Evolutionary conservation across 306 rosid species (phyloP), one percentile per base, ranked within the genome.

Genomic region (Alnus rubra): DNA sequence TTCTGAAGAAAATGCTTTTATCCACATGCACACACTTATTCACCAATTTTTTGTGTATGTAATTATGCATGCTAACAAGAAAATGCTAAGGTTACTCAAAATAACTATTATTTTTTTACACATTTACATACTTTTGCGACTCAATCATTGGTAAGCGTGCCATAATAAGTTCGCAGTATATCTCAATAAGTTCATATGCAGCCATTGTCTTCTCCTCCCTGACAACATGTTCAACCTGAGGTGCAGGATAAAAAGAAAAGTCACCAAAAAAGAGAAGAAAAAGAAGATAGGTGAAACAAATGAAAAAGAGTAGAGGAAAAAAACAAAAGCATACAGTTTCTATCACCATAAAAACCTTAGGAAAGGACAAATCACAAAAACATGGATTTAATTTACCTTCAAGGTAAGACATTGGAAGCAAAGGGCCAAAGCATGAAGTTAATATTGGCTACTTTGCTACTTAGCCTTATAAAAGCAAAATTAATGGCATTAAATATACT

Each of bases 141-240:
- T 93, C 99, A 70, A 93, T 90, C 76, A 95, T 89, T 18, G 96
- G 88, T 89, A 93, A 74, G 72, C 99, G 96, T 19, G 96, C 94
- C 1, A 83, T 89, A n/a, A 91, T 89, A 52, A 93, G 94, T 83
- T 95, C 99, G 55, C 99, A 95, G 81, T 91, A 95, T 89, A 93
- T 87, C 82, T 93, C 94, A 45, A 95, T 62, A 80, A 95, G 97
- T 69, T 95, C 94, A 62, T 90, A 95, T 2, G 98, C 98, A n/a
- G 93, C 91, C 85, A 81, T 80, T 11, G 89, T 85, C 90, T 93
- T 95, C 90, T 95, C 99, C 83, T 95, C 99, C 82, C 98, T 89
- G 72, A 88, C 80, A 70, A 95, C 92, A 88, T 95, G 99, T 84
- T 95, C 99, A 84, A 95, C 97, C 98, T 95, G 85, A 87, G 56